Conservation (phyloP, 441 rosid species). For the Isatis lusitanica region DNA sequence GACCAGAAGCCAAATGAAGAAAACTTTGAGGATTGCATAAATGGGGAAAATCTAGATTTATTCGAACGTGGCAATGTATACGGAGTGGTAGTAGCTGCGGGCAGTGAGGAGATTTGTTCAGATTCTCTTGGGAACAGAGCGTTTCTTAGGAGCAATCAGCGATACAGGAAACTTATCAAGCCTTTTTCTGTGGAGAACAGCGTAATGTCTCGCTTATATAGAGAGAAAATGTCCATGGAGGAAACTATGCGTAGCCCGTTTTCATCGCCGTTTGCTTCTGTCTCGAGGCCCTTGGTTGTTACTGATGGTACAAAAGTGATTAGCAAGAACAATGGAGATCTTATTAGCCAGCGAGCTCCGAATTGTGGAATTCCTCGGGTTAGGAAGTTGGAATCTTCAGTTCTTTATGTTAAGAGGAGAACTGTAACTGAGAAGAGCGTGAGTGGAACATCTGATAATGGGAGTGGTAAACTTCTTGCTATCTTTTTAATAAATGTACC, state of each 20-base stretch:
- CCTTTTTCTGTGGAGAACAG: conserved; percentile 59
- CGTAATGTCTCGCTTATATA: conserved; percentile 51
- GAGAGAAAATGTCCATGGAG: conserved; percentile 44
- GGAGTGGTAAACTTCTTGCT: conserved; percentile 3
- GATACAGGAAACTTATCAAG: conserved; percentile 35
- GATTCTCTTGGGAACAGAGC: conserved; percentile 38
- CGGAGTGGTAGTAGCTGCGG: conserved; percentile 7
- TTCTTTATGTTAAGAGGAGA: conserved; percentile 41
- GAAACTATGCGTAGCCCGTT: conserved; percentile 47
- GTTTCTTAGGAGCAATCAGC: conserved; percentile 42
- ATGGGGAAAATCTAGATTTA: conserved; percentile 24
- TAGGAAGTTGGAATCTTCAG: conserved; percentile 40
- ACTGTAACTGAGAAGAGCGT: not conserved
- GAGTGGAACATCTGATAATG: conserved; percentile 10
- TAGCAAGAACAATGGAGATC: conserved; percentile 43
- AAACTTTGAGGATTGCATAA: conserved; percentile 33
- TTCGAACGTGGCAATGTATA: conserved; percentile 17
- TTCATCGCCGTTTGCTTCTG: conserved; percentile 42
- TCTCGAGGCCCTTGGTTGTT: conserved; percentile 54
- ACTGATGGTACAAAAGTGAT: conserved; percentile 60
- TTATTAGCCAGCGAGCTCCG: conserved; percentile 16
- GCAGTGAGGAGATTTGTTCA: not conserved
- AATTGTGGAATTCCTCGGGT: conserved; percentile 48
- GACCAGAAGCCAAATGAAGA: conserved; percentile 41
- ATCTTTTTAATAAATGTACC: not conserved